Percentiles rank a stretch among this genome's conserved stretches.
Evolutionary conservation across 768 basidiomycete species (phyloP).

Genomic region (Amanita jacksonii): DNA sequence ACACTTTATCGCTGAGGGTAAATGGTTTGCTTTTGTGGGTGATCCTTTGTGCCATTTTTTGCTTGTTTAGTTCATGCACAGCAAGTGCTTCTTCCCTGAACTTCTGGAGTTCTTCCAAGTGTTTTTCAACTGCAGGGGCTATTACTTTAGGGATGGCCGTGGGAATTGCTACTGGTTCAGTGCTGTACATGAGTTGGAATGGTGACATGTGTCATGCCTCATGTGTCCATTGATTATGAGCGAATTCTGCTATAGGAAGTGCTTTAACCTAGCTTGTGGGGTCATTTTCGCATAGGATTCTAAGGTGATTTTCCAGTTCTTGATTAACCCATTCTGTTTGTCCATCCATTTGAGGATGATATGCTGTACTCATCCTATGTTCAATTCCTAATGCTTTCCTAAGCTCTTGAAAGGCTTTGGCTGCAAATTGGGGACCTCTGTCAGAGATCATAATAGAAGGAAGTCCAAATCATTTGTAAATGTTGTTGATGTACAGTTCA

Average conservation of each 20-base stretch:
- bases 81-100: too few relatives aligned
- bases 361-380: not conserved
- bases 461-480: slow-evolving; percentile 4
- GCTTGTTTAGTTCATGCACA: too few relatives aligned
- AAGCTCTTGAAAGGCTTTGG: slow-evolving; percentile 4
- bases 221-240: not conserved
- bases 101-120: too few relatives aligned
- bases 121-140: too few relatives aligned
- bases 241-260: not conserved
- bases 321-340: not conserved
- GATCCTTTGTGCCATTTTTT: not conserved
- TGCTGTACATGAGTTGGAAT: too few relatives aligned
- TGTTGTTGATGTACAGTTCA: not conserved
- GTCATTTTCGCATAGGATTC: not conserved
- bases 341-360: not conserved
- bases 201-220: too few relatives aligned
- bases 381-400: slow-evolving; percentile 7
- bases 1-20: not conserved
- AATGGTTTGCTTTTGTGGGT: not conserved
- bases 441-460: slow-evolving; percentile 7
- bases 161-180: not conserved
- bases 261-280: not conserved
- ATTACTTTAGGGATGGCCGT: too few relatives aligned
- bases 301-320: not conserved
- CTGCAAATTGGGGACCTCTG: slow-evolving; percentile 6